A percentile compares a stretch with the other conserved stretches of the same genome.
These are phyloP conservation scores for Leptodontidium sp. DNA, from an alignment of 2,329 filamentous ascomycete genomes.

Conservation along the genomic window DNA sequence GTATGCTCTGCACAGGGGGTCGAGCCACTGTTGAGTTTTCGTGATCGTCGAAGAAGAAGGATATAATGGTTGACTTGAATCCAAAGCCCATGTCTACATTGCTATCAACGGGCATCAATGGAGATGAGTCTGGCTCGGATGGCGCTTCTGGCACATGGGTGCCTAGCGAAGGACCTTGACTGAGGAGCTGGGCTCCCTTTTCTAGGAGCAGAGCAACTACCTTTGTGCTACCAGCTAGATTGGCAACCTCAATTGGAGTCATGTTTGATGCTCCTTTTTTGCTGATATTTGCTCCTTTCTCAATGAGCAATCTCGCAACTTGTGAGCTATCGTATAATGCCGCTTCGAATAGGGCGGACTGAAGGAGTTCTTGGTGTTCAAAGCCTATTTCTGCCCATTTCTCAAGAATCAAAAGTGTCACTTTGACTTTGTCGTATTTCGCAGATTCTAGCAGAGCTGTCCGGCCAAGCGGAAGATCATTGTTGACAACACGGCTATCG, in stretches of 20 bases:
- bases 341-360: slow-evolving; percentile 8
- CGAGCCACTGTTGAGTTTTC: slow-evolving; percentile 3
- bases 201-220: slow-evolving; percentile 13
- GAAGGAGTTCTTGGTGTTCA: not conserved
- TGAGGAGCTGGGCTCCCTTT: slow-evolving; percentile 6
- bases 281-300: not conserved
- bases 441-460: slow-evolving; percentile 9
- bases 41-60: slow-evolving; percentile 5
- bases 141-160: not conserved
- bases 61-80: slow-evolving; percentile 7
- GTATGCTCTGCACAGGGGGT: slow-evolving; percentile 4
- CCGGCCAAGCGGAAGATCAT: not conserved
- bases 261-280: not conserved
- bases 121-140: not conserved
- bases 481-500: slow-evolving; percentile 2
- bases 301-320: slow-evolving; percentile 2
- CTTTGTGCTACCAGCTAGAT: not conserved
- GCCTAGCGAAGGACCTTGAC: slow-evolving; percentile 3
- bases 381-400: not conserved
- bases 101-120: slow-evolving; percentile 1
- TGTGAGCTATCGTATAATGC: slow-evolving; percentile 13
- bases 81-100: slow-evolving; percentile 9
- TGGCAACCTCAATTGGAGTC: slow-evolving; percentile 8
- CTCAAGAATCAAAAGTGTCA: not conserved
- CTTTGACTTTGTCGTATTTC: not conserved